Conservation (phyloP, 768 basidiomycete species). For the Pisolithus orientalis region DNA sequence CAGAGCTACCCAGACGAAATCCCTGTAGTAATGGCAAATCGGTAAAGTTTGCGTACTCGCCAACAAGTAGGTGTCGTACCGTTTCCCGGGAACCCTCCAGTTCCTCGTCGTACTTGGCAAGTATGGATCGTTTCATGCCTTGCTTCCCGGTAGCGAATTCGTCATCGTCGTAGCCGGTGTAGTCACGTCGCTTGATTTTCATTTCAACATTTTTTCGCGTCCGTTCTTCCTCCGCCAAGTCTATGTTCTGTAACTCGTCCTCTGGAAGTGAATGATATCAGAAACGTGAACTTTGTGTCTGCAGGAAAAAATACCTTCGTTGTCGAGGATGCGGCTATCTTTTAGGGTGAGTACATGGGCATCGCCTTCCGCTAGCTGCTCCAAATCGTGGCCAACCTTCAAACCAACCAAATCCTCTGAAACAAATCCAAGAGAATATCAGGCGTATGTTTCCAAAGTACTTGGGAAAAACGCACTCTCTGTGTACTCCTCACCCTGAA, state of each 20-base stretch:
- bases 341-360: conserved; percentile 94
- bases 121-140: conserved; percentile 75
- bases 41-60: neutral
- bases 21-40: conserved; percentile 42
- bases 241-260: conserved; percentile 96
- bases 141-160: conserved; percentile 74
- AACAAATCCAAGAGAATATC: neutral
- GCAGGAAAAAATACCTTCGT: conserved; percentile 60
- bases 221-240: conserved; percentile 85
- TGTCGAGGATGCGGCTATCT: conserved; percentile 91
- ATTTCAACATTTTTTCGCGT: conserved; percentile 73
- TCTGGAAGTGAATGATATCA: conserved; percentile 42
- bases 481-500: conserved; percentile 70
- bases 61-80: conserved; percentile 34
- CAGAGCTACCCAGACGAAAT: conserved; percentile 76
- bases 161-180: conserved; percentile 95
- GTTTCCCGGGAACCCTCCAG: conserved; percentile 68
- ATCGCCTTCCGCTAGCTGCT: conserved; percentile 88
- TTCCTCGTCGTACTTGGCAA: conserved; percentile 93
- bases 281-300: neutral
- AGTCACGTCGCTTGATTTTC: conserved; percentile 85
- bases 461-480: conserved; percentile 56
- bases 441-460: neutral
- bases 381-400: conserved; percentile 94
- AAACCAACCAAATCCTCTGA: conserved; percentile 86